Evolutionary conservation across 306 rosid species (phyloP).

Genomic region (Pueraria montana): DNA sequence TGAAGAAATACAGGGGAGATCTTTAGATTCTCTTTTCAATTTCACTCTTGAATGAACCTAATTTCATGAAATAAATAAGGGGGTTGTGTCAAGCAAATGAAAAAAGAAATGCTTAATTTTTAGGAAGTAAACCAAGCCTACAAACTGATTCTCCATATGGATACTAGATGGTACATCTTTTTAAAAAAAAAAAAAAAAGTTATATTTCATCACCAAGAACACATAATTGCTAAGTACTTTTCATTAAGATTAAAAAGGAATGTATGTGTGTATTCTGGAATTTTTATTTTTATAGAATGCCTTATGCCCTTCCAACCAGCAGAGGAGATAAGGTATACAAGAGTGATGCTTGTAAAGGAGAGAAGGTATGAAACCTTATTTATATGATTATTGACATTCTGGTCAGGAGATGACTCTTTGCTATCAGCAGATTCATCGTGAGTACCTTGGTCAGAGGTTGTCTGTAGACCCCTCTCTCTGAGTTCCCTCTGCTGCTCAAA

Average conservation of each 20-base stretch:
- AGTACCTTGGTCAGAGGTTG: slow-evolving; percentile 76
- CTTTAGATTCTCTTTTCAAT: slow-evolving; percentile 71
- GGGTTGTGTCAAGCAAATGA: slow-evolving; percentile 36
- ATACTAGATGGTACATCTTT: slow-evolving; percentile 23
- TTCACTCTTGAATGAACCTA: slow-evolving; percentile 77
- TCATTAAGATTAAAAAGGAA: slow-evolving; percentile 9
- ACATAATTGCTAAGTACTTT: slow-evolving; percentile 11
- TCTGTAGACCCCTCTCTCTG: slow-evolving; percentile 89
- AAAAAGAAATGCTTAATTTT: slow-evolving; percentile 23
- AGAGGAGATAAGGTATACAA: background rate
- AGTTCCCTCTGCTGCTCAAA: slow-evolving; percentile 99
- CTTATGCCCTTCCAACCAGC: slow-evolving; percentile 29
- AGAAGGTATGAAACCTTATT: slow-evolving; percentile 67
- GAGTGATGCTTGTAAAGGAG: slow-evolving; percentile 22
- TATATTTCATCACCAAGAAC: slow-evolving; percentile 14
- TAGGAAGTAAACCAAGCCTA: slow-evolving; percentile 28
- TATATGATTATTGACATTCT: slow-evolving; percentile 68
- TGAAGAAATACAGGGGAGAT: slow-evolving; percentile 56
- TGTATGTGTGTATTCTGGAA: background rate
- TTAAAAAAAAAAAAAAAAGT: background rate
- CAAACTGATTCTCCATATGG: slow-evolving; percentile 9
- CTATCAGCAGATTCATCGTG: slow-evolving; percentile 74
- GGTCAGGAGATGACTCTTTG: slow-evolving; percentile 71
- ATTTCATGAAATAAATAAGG: slow-evolving; percentile 48
- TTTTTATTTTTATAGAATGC: background rate